Percentiles rank a stretch among this genome's conserved stretches.
Conservation (phyloP, 2,329 filamentous ascomycete genomes). For the Drechslerella coelobrocha region DNA sequence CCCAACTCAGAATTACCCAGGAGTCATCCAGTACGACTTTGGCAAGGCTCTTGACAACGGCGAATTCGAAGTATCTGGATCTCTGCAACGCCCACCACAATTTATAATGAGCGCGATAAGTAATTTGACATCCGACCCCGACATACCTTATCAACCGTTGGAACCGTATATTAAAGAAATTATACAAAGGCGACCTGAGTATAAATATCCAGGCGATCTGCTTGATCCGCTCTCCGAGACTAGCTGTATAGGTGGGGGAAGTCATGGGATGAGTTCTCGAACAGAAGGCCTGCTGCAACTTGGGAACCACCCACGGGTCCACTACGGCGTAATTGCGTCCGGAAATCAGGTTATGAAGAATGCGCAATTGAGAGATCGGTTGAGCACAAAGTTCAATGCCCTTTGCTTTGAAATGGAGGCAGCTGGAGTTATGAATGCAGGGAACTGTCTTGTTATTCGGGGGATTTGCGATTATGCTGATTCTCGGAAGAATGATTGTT, state of each 20-base stretch:
- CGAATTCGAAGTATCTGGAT: conserved; percentile 6
- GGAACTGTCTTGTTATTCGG: conserved; percentile 20
- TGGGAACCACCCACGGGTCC: conserved; percentile 10
- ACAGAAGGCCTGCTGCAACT: neutral
- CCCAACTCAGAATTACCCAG: conserved; percentile 9
- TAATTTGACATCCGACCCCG: conserved; percentile 12
- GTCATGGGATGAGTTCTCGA: neutral
- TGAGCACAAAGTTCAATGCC: neutral
- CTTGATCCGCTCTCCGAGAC: neutral
- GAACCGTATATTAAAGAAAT: conserved; percentile 13
- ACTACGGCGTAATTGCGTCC: conserved; percentile 37
- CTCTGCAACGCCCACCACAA: conserved; percentile 12
- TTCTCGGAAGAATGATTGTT: conserved; percentile 20
- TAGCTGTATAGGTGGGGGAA: neutral
- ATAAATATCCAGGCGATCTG: conserved; percentile 16
- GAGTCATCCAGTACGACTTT: conserved; percentile 41
- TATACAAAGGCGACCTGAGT: neutral
- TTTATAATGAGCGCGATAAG: conserved; percentile 26
- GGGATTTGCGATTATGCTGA: conserved; percentile 33
- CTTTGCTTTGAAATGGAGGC: conserved; percentile 38
- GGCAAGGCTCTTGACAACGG: conserved; percentile 13
- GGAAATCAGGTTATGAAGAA: conserved; percentile 22
- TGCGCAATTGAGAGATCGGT: neutral
- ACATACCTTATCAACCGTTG: conserved; percentile 4
- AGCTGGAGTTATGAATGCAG: conserved; percentile 6